Conservation (phyloP, 2,329 filamentous ascomycete species). For the Elsinoe perseae region DNA sequence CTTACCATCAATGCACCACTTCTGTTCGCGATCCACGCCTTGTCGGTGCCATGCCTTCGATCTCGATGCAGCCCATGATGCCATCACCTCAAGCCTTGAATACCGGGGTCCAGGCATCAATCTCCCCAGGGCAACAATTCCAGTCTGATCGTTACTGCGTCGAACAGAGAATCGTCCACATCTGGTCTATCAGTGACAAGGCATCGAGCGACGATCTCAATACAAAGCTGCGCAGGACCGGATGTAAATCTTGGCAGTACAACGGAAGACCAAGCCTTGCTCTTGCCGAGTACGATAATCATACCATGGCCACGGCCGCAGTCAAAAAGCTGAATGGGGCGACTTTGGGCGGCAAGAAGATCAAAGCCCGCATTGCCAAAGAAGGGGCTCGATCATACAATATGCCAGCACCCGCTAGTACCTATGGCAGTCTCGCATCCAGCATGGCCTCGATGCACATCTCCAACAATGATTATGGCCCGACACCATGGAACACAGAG, state of each 20-base stretch:
- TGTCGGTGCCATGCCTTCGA: not conserved
- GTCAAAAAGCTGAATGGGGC: not conserved
- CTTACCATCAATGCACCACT: not conserved
- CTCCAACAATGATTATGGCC: not conserved
- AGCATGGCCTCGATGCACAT: not conserved
- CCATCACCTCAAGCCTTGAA: not conserved
- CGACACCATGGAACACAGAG: not conserved
- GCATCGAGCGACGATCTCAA: not conserved
- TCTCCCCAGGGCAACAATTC: too few species aligned
- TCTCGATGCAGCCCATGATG: not conserved
- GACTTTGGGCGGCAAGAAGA: conserved; percentile 1
- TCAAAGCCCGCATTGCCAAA: not conserved
- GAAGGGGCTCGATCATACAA: not conserved
- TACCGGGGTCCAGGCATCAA: not conserved
- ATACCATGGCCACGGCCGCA: not conserved
- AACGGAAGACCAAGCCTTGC: not conserved
- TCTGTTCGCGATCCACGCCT: not conserved
- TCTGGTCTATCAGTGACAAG: not conserved
- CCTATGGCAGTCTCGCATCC: not conserved
- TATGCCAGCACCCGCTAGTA: not conserved
- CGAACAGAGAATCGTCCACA: not conserved
- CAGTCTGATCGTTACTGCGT: not conserved
- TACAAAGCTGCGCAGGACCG: not conserved
- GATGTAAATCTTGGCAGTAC: not conserved
- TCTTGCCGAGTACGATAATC: not conserved